These are phyloP conservation scores for Cairneyella variabilis DNA, from an alignment of 495 filamentous ascomycete species.

Conservation along the genomic window DNA sequence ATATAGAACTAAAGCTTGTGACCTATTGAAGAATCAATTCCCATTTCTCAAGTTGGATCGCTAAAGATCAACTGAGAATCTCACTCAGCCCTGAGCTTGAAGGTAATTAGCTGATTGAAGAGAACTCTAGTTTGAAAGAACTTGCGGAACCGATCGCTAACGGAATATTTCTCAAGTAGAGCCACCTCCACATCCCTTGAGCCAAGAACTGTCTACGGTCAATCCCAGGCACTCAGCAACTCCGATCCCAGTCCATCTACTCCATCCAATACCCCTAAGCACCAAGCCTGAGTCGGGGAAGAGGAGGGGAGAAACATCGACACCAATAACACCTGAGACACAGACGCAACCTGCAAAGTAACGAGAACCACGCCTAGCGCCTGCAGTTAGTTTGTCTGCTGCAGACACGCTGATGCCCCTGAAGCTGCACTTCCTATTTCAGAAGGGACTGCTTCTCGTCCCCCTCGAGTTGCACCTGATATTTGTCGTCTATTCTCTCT, in stretches of 20 bases:
- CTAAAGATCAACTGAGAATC: conserved; percentile 20
- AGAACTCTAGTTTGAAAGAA: conserved; percentile 10
- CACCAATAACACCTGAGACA: not conserved
- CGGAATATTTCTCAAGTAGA: conserved; percentile 16
- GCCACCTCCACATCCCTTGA: conserved; percentile 12
- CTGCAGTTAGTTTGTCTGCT: not conserved
- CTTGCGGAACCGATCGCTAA: conserved; percentile 19
- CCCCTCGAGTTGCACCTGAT: not conserved
- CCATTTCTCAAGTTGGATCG: no score
- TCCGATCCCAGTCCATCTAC: conserved; percentile 1
- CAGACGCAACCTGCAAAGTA: not conserved
- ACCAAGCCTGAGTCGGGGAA: not conserved
- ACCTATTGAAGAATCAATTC: no score
- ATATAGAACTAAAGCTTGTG: no score
- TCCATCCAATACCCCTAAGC: not conserved
- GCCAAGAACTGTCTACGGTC: conserved; percentile 11
- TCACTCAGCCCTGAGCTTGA: conserved; percentile 19
- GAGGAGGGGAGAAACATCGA: not conserved
- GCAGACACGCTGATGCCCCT: not conserved
- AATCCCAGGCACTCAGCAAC: conserved; percentile 13
- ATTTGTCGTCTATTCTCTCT: not conserved
- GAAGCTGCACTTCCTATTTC: not conserved
- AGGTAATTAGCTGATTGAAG: conserved; percentile 6
- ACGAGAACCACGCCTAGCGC: not conserved
- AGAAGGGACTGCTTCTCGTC: not conserved